Conservation (phyloP, 2,329 filamentous ascomycete genomes). For the Neopestalotiopsis sp. region DNA sequence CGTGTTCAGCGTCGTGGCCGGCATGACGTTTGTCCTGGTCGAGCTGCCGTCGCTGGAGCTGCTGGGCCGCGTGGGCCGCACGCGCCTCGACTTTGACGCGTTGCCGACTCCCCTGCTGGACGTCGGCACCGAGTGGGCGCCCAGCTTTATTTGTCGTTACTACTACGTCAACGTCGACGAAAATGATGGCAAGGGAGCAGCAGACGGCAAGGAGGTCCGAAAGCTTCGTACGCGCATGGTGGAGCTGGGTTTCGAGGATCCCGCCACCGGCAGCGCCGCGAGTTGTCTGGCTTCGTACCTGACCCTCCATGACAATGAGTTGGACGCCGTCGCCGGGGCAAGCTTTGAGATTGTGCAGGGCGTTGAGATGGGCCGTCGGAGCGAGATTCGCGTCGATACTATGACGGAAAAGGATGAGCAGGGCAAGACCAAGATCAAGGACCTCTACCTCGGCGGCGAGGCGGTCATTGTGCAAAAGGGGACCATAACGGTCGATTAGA, state of each 20-base stretch:
- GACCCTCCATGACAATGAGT: slow-evolving; percentile 43
- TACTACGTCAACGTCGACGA: slow-evolving; percentile 56
- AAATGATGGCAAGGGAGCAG: slow-evolving; percentile 20
- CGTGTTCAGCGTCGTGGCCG: slow-evolving; percentile 69
- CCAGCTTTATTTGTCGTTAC: slow-evolving; percentile 59
- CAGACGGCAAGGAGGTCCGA: slow-evolving; percentile 26
- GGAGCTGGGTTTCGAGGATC: slow-evolving; percentile 54
- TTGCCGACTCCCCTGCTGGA: slow-evolving; percentile 47
- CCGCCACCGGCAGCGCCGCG: slow-evolving; percentile 67
- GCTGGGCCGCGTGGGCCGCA: slow-evolving; percentile 48
- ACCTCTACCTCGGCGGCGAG: slow-evolving; percentile 35
- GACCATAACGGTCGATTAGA: slow-evolving; percentile 28
- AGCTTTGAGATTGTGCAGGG: slow-evolving; percentile 66
- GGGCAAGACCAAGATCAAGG: slow-evolving; percentile 23
- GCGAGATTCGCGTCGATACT: slow-evolving; percentile 55
- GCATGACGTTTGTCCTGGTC: slow-evolving; percentile 75
- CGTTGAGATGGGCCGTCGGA: slow-evolving; percentile 69
- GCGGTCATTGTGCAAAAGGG: slow-evolving; percentile 37
- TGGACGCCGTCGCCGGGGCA: background rate
- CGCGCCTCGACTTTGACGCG: slow-evolving; percentile 38
- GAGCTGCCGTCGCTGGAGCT: slow-evolving; percentile 64
- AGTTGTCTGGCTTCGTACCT: slow-evolving; percentile 61
- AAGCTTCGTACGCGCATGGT: slow-evolving; percentile 67
- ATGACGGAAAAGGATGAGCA: slow-evolving; percentile 16
- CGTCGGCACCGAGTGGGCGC: slow-evolving; percentile 60